Conservation (phyloP, 345 rosid species). For the Gossypium ekmanianum region DNA sequence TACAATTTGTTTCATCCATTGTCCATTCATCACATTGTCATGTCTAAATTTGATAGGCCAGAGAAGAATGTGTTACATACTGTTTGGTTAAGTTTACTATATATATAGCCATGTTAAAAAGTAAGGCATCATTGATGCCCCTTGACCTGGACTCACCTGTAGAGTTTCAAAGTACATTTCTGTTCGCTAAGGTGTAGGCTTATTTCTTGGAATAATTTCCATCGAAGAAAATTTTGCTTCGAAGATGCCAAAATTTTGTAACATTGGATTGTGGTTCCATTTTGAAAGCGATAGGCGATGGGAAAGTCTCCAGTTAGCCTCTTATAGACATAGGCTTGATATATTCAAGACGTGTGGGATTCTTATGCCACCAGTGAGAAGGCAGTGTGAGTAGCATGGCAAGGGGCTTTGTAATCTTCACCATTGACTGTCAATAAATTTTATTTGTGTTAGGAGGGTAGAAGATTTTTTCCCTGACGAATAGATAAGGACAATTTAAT, state of each 20-base stretch:
- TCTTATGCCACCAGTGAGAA: background rate
- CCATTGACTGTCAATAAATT: background rate
- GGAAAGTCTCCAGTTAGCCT: background rate
- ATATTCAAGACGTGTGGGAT: background rate
- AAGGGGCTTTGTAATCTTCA: conserved; percentile 1
- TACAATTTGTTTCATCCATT: conserved; percentile 1
- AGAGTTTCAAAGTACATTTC: background rate
- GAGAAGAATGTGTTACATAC: background rate
- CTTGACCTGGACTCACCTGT: background rate
- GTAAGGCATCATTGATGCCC: background rate
- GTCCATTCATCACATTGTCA: background rate
- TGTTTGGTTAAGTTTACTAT: background rate
- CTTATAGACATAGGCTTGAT: background rate
- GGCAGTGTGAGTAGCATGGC: background rate
- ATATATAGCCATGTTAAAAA: background rate
- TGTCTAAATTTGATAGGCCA: background rate
- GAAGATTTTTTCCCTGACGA: background rate
- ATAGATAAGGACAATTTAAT: background rate
- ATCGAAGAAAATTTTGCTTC: background rate
- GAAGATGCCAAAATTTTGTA: background rate
- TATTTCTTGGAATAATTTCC: background rate
- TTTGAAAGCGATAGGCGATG: background rate
- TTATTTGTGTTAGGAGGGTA: background rate
- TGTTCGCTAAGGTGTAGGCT: background rate
- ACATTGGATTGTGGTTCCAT: background rate